Evolutionary conservation across 73 alveolate genomes (phyloP).

Genomic region (Paramecium caudatum): DNA sequence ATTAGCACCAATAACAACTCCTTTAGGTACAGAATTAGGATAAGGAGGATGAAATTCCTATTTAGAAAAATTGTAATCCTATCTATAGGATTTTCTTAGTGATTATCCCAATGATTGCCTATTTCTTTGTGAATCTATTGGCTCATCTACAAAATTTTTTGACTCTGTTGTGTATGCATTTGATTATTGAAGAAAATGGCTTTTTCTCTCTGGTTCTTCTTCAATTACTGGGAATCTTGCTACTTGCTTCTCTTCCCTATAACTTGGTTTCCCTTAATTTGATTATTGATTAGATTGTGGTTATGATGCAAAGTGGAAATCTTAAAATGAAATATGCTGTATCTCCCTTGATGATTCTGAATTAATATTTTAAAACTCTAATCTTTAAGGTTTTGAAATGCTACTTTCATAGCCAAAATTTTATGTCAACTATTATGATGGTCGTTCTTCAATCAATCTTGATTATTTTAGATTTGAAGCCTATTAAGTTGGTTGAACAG

Average conservation of each 20-base stretch:
- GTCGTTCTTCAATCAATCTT: constrained; percentile 23
- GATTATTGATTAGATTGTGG: constrained; percentile 26
- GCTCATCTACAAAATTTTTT: constrained; percentile 43
- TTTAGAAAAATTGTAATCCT: background rate
- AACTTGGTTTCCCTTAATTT: constrained; percentile 17
- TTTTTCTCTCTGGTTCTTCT: constrained; percentile 49
- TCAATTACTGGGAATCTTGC: constrained; percentile 36
- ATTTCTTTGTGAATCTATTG: background rate
- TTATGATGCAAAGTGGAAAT: constrained; percentile 42
- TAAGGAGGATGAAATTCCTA: constrained; percentile 29
- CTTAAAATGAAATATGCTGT: background rate
- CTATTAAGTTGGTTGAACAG: constrained; percentile 18
- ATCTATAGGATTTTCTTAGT: constrained; percentile 36
- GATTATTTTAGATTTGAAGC: constrained; percentile 9
- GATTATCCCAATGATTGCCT: constrained; percentile 19
- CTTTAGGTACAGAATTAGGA: constrained; percentile 32
- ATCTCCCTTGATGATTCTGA: constrained; percentile 37
- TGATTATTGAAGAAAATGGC: background rate
- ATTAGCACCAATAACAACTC: background rate
- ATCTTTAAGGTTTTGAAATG: background rate
- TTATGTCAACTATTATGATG: constrained; percentile 13
- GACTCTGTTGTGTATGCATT: background rate
- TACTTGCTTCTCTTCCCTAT: background rate
- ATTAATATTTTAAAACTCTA: background rate
- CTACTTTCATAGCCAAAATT: constrained; percentile 47